Percentiles rank a stretch among this genome's conserved stretches.
phyloP scores from a whole-genome alignment of 192 early-diverging fungal species.

The Dispira parvispora region DNA sequence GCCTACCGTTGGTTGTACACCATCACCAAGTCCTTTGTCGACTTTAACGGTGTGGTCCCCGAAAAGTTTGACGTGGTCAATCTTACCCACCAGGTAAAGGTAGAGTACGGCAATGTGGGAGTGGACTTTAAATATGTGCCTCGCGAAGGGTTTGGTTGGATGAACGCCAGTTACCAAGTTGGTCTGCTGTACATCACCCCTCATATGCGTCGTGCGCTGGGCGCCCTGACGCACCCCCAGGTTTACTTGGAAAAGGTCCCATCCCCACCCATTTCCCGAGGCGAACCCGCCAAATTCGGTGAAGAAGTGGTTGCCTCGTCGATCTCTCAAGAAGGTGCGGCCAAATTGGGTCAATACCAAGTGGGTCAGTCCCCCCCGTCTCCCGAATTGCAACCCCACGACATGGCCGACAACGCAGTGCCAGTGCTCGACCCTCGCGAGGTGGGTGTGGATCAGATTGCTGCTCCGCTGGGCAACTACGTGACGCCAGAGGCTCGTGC shows the following conservation, averaged over 20 bases:
- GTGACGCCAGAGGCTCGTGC: not conserved
- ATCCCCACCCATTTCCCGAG: conserved; percentile 8
- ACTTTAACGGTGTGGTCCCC: conserved; percentile 91
- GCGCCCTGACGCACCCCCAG: conserved; percentile 51
- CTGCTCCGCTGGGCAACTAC: not conserved
- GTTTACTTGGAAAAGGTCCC: conserved; percentile 34
- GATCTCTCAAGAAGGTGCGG: not conserved
- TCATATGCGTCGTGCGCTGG: conserved; percentile 59
- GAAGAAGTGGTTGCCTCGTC: not conserved
- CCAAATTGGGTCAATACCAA: no score
- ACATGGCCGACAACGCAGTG: no score
- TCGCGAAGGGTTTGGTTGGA: conserved; percentile 97
- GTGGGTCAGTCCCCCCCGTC: no score
- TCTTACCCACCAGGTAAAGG: conserved; percentile 76
- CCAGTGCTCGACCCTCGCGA: no score
- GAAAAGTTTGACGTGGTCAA: conserved; percentile 95
- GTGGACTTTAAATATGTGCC: conserved; percentile 84
- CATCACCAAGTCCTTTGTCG: conserved; percentile 88
- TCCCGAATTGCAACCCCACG: no score
- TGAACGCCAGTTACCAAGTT: conserved; percentile 84
- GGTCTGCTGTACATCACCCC: conserved; percentile 58
- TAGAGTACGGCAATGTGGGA: conserved; percentile 96
- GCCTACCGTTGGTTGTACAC: conserved; percentile 95
- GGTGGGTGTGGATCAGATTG: no score
- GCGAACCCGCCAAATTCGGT: conserved; percentile 1